Evolutionary conservation across 768 basidiomycete genomes (phyloP).

Genomic region (Leccinum truebloodii): DNA sequence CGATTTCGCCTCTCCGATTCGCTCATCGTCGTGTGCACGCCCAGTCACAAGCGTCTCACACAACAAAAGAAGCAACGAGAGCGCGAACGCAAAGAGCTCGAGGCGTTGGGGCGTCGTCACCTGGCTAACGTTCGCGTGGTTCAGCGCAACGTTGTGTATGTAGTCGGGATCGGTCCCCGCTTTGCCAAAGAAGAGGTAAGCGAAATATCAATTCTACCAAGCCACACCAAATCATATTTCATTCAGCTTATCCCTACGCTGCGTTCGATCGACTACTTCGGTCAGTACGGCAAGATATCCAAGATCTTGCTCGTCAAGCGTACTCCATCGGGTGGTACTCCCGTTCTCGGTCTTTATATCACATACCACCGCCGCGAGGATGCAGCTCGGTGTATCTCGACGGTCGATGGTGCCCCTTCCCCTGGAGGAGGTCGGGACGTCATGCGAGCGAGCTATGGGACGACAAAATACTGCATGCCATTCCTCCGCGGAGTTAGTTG

Average conservation of each 20-base stretch:
- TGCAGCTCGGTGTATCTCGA: conserved; percentile 88
- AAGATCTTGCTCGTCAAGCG: conserved; percentile 94
- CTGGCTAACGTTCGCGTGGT: conserved; percentile 95
- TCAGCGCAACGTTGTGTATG: conserved; percentile 94
- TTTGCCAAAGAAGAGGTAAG: conserved; percentile 96
- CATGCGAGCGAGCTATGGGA: conserved; percentile 93
- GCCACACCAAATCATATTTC: conserved; percentile 5
- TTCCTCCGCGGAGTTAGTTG: conserved; percentile 87
- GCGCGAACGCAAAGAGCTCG: conserved; percentile 94
- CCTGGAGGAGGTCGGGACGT: conserved; percentile 88
- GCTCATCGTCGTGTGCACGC: conserved; percentile 15
- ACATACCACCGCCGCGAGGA: conserved; percentile 95
- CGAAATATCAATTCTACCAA: not conserved
- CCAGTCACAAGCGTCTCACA: conserved; percentile 89
- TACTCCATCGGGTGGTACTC: conserved; percentile 68
- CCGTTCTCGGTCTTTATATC: conserved; percentile 92
- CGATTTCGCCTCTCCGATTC: conserved; percentile 5
- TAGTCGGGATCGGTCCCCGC: conserved; percentile 90
- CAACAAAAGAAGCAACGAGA: conserved; percentile 95
- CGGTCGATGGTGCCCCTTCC: conserved; percentile 89
- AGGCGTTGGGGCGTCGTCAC: conserved; percentile 78
- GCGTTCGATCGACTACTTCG: conserved; percentile 95
- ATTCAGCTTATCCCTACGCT: conserved; percentile 84
- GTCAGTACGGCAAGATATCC: conserved; percentile 97
- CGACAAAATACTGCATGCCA: conserved; percentile 96